Base-by-base conservation (phyloP, 352 stramenopile genomes). In the Albugo laibachii region DNA sequence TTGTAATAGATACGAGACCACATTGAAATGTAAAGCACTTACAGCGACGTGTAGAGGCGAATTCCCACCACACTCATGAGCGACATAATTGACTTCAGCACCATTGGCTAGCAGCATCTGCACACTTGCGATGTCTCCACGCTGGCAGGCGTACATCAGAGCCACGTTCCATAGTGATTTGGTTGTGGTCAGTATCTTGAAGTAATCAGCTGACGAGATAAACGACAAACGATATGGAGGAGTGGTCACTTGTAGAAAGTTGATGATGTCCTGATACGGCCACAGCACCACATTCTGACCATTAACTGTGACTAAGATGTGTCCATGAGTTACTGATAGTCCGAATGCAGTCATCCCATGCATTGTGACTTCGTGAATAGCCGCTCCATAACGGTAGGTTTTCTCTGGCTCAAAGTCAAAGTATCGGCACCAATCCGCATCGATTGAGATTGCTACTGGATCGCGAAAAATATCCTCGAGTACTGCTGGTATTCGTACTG, bases 401-500 rank as follows among this genome's bases (percentile, higher is more conserved):
- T 66, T 70, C 47, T 92, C 79, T 19, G 75, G 59, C 45, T 89
- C 79, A 36, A 92, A 77, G 21, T 84, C 79, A 19, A 92, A 56
- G 1, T 85, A 69, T 38, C 69, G 66, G 1, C 66, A 63, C 79
- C 79, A 92, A 37, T 89, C 77, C 2, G 74, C 74, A 41, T 92
- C 79, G 50, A 92, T 87, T 13, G 79, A 83, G 4, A 92, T 61
- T n/a, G 74, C 85, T 48, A 89, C 82, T 50, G 89, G 79, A 46
- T 92, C 79, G 50, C 83, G 86, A 64, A 92, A 89, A 34, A 92
- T 92, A 49, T 92, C 79, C 58, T 92, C 79, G 27, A 92, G 48
- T 3, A 89, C 76, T 4, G 76, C 79, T 10, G 79, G 79, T 43
- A 92, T 92, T 42, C 63, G 88, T 36, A 92, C 75, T 35, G 82